Conservation (phyloP, 1,284 basidiomycete genomes). For the Cerioporus squamosus region DNA sequence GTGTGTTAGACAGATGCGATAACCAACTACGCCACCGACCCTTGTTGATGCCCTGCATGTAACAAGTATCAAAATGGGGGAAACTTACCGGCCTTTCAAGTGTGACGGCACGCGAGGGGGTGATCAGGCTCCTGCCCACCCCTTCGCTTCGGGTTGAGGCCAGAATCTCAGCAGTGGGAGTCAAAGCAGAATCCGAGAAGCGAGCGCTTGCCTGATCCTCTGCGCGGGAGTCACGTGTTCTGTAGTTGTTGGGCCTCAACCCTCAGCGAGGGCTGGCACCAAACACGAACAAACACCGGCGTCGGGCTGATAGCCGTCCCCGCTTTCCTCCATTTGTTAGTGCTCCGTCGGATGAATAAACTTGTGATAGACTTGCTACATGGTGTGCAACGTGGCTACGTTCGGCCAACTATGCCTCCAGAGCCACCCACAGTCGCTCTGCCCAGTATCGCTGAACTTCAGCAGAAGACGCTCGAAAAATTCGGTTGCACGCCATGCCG, state of each 20-base stretch:
- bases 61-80: no score
- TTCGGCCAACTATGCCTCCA: not conserved
- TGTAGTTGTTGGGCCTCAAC: not conserved
- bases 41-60: no score
- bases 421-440: not conserved
- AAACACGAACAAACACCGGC: conserved; percentile 15
- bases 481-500: conserved; percentile 16
- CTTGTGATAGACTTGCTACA: not conserved
- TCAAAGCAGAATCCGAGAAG: no score
- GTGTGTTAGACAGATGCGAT: conserved; percentile 76
- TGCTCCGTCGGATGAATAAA: not conserved
- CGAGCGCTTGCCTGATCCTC: no score
- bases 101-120: no score
- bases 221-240: no score
- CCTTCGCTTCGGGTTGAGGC: no score
- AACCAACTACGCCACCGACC: conserved; percentile 54
- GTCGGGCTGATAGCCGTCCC: not conserved
- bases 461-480: not conserved
- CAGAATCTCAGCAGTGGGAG: no score
- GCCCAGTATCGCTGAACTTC: conserved; percentile 6
- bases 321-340: not conserved
- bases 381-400: not conserved
- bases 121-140: not conserved
- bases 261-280: conserved; percentile 6
- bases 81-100: no score